These are phyloP conservation scores for Eucalyptus virginea DNA, from an alignment of 345 rosid species.

Conservation along the genomic window DNA sequence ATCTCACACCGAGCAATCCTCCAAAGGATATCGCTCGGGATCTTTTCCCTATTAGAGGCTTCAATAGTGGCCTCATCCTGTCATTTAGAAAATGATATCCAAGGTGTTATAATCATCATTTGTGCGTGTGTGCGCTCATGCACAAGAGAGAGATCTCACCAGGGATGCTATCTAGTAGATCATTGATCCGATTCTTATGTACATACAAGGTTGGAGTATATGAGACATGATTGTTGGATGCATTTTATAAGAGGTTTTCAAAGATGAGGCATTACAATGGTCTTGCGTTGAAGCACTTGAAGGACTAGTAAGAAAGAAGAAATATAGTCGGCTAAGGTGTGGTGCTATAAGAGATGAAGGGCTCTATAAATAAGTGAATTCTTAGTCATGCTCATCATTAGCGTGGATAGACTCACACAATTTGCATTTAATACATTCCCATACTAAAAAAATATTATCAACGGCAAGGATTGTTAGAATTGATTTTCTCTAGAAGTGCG, in stretches of 20 bases:
- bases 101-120: no score
- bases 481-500: background rate
- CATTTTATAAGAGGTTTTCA: background rate
- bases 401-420: background rate
- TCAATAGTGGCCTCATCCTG: background rate
- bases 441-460: background rate
- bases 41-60: background rate
- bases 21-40: background rate
- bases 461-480: background rate
- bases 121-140: background rate
- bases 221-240: background rate
- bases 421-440: background rate
- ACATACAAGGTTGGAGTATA: background rate
- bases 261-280: background rate
- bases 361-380: background rate
- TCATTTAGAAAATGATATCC: background rate
- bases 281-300: background rate
- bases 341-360: background rate
- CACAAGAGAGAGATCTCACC: background rate
- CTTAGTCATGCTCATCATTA: background rate
- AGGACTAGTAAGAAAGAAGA: background rate
- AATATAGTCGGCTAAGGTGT: background rate
- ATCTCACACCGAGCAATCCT: background rate
- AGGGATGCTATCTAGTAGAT: background rate
- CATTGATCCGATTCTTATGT: background rate